Percentiles rank a stretch among this genome's conserved stretches.
These are phyloP conservation scores for Tuber brumale DNA, from an alignment of 495 filamentous ascomycete genomes.

Conservation along the genomic window DNA sequence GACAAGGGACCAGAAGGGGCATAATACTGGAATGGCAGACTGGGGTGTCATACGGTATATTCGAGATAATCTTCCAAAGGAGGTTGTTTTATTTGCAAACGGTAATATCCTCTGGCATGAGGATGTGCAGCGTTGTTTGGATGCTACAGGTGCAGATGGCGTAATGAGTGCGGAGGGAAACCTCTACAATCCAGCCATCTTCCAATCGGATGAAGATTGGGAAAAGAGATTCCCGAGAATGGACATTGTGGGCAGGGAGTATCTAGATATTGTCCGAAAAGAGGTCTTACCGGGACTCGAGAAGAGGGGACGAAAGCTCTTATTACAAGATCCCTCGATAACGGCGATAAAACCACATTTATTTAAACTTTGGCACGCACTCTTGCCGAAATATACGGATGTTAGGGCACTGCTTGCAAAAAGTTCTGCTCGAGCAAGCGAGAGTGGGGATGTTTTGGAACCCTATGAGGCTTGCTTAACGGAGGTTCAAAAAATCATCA, in stretches of 20 bases:
- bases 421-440: conserved; percentile 55
- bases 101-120: conserved; percentile 81
- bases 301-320: conserved; percentile 47
- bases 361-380: conserved; percentile 80
- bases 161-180: conserved; percentile 97
- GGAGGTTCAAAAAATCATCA: conserved; percentile 63
- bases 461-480: conserved; percentile 65
- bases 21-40: conserved; percentile 88
- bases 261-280: conserved; percentile 79
- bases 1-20: conserved; percentile 85
- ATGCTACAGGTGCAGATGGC: conserved; percentile 80
- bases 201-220: conserved; percentile 81
- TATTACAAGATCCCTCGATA: conserved; percentile 60
- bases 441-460: conserved; percentile 40
- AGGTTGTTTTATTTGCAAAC: conserved; percentile 93
- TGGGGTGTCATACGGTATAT: conserved; percentile 79
- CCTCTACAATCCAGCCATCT: conserved; percentile 81
- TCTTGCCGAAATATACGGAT: conserved; percentile 68
- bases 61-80: conserved; percentile 71
- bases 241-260: conserved; percentile 78
- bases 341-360: conserved; percentile 83
- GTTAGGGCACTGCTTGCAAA: conserved; percentile 74
- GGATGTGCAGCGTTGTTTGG: conserved; percentile 72
- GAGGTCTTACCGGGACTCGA: conserved; percentile 55
- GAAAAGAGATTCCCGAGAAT: conserved; percentile 82